A percentile compares a stretch with the other conserved stretches of the same genome.
Conservation (phyloP, 2,329 filamentous ascomycete genomes). For the Penicillium corylophilum region DNA sequence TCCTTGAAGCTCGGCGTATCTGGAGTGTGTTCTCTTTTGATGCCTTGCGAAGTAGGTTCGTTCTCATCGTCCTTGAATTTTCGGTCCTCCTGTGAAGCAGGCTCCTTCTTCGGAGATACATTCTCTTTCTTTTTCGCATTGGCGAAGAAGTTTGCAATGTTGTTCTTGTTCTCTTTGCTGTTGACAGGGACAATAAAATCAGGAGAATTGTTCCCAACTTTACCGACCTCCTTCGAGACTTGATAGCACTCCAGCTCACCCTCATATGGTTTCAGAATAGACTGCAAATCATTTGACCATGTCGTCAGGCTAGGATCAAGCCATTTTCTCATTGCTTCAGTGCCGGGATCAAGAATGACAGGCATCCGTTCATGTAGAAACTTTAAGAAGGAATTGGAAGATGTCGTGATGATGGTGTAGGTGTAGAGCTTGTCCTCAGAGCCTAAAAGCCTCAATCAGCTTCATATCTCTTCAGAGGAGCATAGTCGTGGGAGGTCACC, state of each 20-base stretch:
- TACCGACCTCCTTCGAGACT: conserved; percentile 85
- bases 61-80: conserved; percentile 34
- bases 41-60: conserved; percentile 51
- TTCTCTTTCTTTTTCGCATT: conserved; percentile 48
- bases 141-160: conserved; percentile 90
- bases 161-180: conserved; percentile 84
- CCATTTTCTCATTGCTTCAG: conserved; percentile 69
- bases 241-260: conserved; percentile 82
- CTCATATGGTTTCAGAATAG: conserved; percentile 72
- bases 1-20: conserved; percentile 25
- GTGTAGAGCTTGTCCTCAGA: conserved; percentile 73
- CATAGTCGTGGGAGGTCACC: background rate
- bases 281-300: conserved; percentile 78
- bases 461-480: background rate
- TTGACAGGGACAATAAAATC: conserved; percentile 78
- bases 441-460: conserved; percentile 37
- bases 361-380: conserved; percentile 97
- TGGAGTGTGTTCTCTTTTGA: conserved; percentile 51
- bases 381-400: conserved; percentile 74
- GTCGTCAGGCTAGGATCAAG: conserved; percentile 69
- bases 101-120: conserved; percentile 18
- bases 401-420: conserved; percentile 91
- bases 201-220: conserved; percentile 87
- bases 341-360: conserved; percentile 78
- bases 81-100: conserved; percentile 40